Evolutionary conservation across 2,329 filamentous ascomycete genomes (phyloP).

Genomic region (Sporothrix humicola): DNA sequence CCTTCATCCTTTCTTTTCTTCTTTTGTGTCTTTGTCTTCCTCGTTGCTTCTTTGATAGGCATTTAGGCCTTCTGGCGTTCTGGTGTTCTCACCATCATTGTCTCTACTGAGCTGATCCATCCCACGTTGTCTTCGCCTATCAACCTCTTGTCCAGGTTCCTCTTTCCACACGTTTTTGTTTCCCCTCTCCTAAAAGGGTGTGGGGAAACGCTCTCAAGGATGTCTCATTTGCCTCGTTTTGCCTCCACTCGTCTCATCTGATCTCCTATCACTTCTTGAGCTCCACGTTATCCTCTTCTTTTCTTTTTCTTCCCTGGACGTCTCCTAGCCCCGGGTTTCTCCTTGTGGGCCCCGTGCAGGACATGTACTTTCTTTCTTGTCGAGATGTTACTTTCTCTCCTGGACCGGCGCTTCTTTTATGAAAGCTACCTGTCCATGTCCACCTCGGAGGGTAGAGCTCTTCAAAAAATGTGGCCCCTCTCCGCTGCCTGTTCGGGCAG

Average conservation of each 20-base stretch:
- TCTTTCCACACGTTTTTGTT: background rate
- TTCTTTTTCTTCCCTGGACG: too few relatives aligned
- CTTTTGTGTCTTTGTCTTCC: background rate
- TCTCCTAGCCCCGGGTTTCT: background rate
- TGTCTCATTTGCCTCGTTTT: constrained; percentile 24
- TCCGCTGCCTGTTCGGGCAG: background rate
- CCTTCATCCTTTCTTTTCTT: background rate
- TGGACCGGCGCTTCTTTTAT: background rate
- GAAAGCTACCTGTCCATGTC: background rate
- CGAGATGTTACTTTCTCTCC: too few relatives aligned
- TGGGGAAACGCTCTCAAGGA: background rate
- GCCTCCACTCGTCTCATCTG: background rate
- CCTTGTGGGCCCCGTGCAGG: constrained; percentile 1
- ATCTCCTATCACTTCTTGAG: constrained; percentile 8
- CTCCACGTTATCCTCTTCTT: background rate
- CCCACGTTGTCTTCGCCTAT: constrained; percentile 4
- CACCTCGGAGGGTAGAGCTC: background rate
- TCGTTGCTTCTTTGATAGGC: background rate
- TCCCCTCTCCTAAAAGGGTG: background rate
- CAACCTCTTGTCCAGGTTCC: background rate
- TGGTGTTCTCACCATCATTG: constrained; percentile 7
- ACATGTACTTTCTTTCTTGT: background rate
- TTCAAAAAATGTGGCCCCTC: background rate
- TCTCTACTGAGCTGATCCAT: background rate
- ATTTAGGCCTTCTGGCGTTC: too few relatives aligned